A percentile compares a stretch with the other conserved stretches of the same genome.
Conservation (phyloP, 768 basidiomycete genomes). For the Naganishia vaughanmartiniae region DNA sequence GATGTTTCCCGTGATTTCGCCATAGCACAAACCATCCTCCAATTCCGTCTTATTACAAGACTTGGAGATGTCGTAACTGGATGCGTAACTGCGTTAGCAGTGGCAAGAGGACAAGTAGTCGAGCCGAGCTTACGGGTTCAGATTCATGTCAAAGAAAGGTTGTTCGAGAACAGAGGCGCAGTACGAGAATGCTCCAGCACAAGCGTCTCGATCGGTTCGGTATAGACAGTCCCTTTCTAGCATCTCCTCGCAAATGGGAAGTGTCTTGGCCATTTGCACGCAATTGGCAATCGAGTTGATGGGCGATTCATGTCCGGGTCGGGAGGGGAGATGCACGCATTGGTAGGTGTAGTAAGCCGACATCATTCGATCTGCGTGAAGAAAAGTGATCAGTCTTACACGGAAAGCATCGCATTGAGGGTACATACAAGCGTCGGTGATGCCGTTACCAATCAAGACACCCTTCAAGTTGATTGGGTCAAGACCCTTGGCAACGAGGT, state of each 20-base stretch:
- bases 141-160: constrained; percentile 53
- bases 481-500: constrained; percentile 58
- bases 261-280: constrained; percentile 52
- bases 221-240: constrained; percentile 65
- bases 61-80: constrained; percentile 66
- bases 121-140: constrained; percentile 49
- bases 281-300: constrained; percentile 43
- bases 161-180: constrained; percentile 62
- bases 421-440: constrained; percentile 44
- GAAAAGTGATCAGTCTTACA: not conserved
- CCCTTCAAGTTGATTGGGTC: constrained; percentile 65
- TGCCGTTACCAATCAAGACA: constrained; percentile 66
- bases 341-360: constrained; percentile 47
- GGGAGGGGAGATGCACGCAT: constrained; percentile 42
- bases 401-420: constrained; percentile 9
- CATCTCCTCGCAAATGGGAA: constrained; percentile 66
- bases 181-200: constrained; percentile 65
- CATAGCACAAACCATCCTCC: constrained; percentile 61
- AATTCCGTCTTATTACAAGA: constrained; percentile 59
- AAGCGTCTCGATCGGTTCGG: constrained; percentile 65
- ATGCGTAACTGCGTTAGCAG: constrained; percentile 42
- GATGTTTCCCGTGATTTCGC: constrained; percentile 59
- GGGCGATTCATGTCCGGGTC: constrained; percentile 33
- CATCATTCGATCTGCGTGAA: constrained; percentile 31
- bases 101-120: not conserved